phyloP scores from a whole-genome alignment of 352 stramenopile genomes.

The Globisporangium orthogonon region DNA sequence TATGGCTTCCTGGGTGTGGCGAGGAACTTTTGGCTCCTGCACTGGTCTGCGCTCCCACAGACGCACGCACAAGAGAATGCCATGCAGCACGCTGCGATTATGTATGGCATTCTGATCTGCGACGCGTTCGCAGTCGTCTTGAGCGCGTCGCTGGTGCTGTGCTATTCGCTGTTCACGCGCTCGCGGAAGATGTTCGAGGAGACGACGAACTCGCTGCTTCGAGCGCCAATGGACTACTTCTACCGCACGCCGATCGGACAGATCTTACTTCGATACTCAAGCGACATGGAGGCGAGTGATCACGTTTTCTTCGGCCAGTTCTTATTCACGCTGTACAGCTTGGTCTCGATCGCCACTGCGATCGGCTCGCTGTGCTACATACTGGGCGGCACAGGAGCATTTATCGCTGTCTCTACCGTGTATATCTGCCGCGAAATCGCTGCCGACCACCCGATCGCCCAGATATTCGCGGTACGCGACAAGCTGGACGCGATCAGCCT shows the following conservation, averaged over 20 bases:
- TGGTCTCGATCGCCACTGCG: conserved; percentile 16
- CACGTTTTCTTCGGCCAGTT: conserved; percentile 22
- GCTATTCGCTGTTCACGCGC: conserved; percentile 18
- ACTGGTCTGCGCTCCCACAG: conserved; percentile 27
- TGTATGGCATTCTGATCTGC: conserved; percentile 25
- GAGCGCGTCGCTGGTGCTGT: conserved; percentile 16
- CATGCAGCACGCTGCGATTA: conserved; percentile 21
- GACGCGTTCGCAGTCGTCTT: too few relatives aligned
- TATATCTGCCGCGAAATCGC: conserved; percentile 7
- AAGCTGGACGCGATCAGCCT: conserved; percentile 14
- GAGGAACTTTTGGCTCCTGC: conserved; percentile 30
- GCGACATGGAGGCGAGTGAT: conserved; percentile 22
- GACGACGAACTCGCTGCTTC: conserved; percentile 23
- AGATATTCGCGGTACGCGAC: conserved; percentile 24
- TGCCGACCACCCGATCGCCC: conserved; percentile 16
- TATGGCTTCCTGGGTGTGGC: conserved; percentile 23
- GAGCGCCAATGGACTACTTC: conserved; percentile 26
- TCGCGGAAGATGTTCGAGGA: conserved; percentile 18
- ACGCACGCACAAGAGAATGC: conserved; percentile 5
- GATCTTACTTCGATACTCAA: conserved; percentile 28
- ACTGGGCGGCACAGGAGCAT: conserved; percentile 15
- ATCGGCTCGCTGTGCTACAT: conserved; percentile 22
- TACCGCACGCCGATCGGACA: conserved; percentile 33
- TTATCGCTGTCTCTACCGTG: conserved; percentile 18
- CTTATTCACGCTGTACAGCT: conserved; percentile 23